phyloP scores from a whole-genome alignment of 352 stramenopile genomes.

The Pythium guiyangense region DNA sequence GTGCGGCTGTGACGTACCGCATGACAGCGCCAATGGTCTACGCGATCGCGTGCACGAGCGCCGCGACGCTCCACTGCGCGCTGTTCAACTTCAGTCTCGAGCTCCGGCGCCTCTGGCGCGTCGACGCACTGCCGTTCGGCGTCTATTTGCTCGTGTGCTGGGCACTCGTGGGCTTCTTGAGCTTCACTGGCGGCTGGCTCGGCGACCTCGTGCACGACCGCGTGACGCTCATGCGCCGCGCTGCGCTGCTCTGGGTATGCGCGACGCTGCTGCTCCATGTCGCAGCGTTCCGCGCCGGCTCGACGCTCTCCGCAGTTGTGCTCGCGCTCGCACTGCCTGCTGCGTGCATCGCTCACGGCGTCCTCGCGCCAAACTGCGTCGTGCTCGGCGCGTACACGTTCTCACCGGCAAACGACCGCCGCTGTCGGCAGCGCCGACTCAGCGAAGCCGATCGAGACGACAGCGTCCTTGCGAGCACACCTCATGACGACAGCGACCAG shows the following conservation, averaged over 20 bases:
- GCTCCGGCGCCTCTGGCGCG: slow-evolving; percentile 34
- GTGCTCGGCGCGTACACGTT: slow-evolving; percentile 36
- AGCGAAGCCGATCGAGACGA: background rate
- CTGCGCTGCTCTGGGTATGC: slow-evolving; percentile 35
- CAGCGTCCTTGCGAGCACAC: background rate
- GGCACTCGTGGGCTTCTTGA: slow-evolving; percentile 43
- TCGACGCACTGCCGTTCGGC: slow-evolving; percentile 51
- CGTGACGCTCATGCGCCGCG: slow-evolving; percentile 32
- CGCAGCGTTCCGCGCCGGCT: slow-evolving; percentile 23
- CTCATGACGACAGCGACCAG: background rate
- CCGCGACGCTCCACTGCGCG: slow-evolving; percentile 50
- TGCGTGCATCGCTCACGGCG: slow-evolving; percentile 39
- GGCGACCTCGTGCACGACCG: slow-evolving; percentile 45
- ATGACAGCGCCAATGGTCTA: slow-evolving; percentile 33
- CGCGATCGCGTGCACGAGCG: slow-evolving; percentile 48
- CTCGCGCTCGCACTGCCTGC: slow-evolving; percentile 33
- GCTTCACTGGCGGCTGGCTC: slow-evolving; percentile 46
- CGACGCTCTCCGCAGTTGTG: slow-evolving; percentile 24
- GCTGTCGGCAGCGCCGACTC: background rate
- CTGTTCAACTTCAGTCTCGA: slow-evolving; percentile 61
- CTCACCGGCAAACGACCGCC: slow-evolving; percentile 1
- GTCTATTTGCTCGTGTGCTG: slow-evolving; percentile 52
- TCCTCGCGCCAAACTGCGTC: slow-evolving; percentile 46
- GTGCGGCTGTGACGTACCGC: slow-evolving; percentile 13
- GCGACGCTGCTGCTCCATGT: slow-evolving; percentile 42